phyloP scores from a whole-genome alignment of 2,329 filamentous ascomycete genomes.

The Aspergillus pseudonomiae region DNA sequence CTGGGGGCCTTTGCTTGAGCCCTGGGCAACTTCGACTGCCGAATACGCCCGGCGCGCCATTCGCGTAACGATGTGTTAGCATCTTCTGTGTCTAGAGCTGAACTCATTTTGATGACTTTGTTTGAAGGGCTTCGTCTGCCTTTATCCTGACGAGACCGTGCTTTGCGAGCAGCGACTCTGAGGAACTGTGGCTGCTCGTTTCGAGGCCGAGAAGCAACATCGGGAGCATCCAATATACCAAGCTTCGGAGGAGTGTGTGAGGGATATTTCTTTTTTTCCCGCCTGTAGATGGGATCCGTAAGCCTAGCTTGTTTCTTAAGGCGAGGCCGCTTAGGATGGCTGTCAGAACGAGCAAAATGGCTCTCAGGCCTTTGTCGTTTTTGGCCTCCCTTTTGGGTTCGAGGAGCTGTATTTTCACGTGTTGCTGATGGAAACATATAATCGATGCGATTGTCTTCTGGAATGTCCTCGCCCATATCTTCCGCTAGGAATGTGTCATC shows the following conservation, averaged over 20 bases:
- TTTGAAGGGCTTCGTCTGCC: conserved; percentile 55
- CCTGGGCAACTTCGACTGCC: conserved; percentile 27
- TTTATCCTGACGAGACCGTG: conserved; percentile 49
- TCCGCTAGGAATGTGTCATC: conserved; percentile 27
- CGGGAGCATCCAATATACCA: conserved; percentile 57
- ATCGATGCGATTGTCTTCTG: conserved; percentile 47
- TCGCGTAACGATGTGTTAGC: conserved; percentile 52
- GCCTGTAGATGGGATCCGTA: conserved; percentile 35
- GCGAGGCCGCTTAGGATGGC: conserved; percentile 27
- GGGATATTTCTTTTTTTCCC: conserved; percentile 26
- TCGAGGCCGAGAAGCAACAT: conserved; percentile 31
- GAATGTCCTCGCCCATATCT: conserved; percentile 35
- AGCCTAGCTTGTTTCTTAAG: conserved; percentile 39
- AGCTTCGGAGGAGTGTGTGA: conserved; percentile 32
- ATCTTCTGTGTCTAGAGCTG: conserved; percentile 57
- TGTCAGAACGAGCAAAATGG: conserved; percentile 5
- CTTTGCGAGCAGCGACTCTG: conserved; percentile 57
- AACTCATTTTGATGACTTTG: conserved; percentile 58
- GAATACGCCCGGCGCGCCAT: conserved; percentile 55
- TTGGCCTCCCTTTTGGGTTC: conserved; percentile 22
- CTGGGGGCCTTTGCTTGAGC: conserved; percentile 23
- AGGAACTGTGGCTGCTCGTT: conserved; percentile 56
- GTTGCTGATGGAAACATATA: conserved; percentile 40
- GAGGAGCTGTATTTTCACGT: conserved; percentile 22
- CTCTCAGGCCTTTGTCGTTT: conserved; percentile 19